Evolutionary conservation across 75 land plant species (phyloP), one percentile per base, ranked within the genome.

Genomic region (Sequoiadendron giganteum): DNA sequence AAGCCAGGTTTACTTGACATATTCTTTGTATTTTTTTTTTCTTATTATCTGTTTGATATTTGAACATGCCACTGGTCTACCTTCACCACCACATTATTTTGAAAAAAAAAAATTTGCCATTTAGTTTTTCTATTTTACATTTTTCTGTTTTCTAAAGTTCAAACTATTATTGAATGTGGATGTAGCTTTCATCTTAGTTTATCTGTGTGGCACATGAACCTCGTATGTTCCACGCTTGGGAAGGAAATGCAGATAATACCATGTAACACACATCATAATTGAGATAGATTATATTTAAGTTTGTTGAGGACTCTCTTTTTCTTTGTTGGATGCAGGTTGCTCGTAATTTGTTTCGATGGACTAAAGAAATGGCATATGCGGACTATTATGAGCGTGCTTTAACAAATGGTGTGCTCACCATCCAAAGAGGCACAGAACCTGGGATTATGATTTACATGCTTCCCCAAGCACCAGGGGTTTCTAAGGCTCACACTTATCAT

Each of bases 371-470:
- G 87, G 84, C 87, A 55, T 98, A 97, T 92, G 98, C 96, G n/a
- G 99, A 98, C 93, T 94, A 95, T 68, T 98, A 97, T 88, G 99
- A 98, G 91, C 93, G 99, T 54, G 96, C 99, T 40, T 87, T 98
- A 47, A 91, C 94, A 75, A 98, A 98, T 91, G 97, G 99, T 84
- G 95, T 98, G 4, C 83, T 98, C n/a, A 87, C 97, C 54, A 93
- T 93, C n/a, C 99, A 98, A 91, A 91, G 97, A 92, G 99, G 99
- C 49, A 91, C 87, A 34, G 93, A 97, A 10, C 97, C 99, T 83
- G 99, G 99, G 78, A 87, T 94, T 1, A 98, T 98, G 99, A 95
- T 98, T 38, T 98, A 98, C 87, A 97, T 97, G 99, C 95, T 98
- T 88, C 99, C 99, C 3, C 89, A 92, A 65, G 95, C 91, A 32